phyloP scores from a whole-genome alignment of 495 filamentous ascomycete species.

The Xylaria longipes region DNA sequence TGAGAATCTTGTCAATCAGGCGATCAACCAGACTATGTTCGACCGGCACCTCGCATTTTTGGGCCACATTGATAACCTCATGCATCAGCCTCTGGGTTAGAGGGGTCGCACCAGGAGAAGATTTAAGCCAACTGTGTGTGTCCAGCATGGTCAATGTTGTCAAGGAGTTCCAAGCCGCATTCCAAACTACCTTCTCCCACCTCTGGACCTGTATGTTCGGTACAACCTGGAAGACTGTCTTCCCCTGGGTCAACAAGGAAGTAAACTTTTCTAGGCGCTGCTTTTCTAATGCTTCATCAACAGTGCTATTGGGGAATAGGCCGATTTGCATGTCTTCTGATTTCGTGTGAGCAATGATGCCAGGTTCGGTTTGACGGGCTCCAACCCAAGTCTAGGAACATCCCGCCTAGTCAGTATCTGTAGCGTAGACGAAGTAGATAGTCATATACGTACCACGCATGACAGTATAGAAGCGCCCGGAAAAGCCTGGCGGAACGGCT shows the following conservation, averaged over 20 bases:
- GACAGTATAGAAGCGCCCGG: constrained; percentile 40
- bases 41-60: constrained; percentile 50
- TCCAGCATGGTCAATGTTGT: constrained; percentile 60
- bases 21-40: constrained; percentile 47
- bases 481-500: constrained; percentile 40
- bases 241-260: constrained; percentile 44
- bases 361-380: constrained; percentile 53
- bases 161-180: constrained; percentile 60
- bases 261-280: constrained; percentile 48
- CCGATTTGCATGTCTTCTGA: constrained; percentile 50
- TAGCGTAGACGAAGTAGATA: background rate
- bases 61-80: constrained; percentile 57
- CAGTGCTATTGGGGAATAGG: constrained; percentile 48
- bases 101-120: constrained; percentile 50
- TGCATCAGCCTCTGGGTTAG: constrained; percentile 54
- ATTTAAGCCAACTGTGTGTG: constrained; percentile 53
- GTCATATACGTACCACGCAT: constrained; percentile 38
- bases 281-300: constrained; percentile 30
- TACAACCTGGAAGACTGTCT: constrained; percentile 48
- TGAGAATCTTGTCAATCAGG: constrained; percentile 51
- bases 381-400: constrained; percentile 55
- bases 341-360: constrained; percentile 51
- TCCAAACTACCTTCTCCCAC: constrained; percentile 64
- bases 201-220: constrained; percentile 55
- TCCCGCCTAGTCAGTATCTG: background rate